Conservation (phyloP, 805 yeast species). For the Diddensiella transvaalensis region DNA sequence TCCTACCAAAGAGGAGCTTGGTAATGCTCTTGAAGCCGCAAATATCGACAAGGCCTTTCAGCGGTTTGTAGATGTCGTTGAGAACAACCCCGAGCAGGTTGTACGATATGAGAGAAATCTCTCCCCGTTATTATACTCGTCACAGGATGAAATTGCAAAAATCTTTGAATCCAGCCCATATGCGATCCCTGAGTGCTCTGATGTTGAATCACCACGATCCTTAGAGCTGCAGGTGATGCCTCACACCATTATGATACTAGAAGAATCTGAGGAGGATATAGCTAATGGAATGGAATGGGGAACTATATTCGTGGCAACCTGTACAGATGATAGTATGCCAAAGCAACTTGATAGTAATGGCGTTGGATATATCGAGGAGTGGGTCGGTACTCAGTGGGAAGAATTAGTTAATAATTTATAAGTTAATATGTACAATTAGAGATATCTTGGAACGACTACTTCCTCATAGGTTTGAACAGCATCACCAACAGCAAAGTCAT, state of each 20-base stretch:
- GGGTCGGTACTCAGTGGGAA: constrained; percentile 88
- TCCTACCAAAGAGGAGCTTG: constrained; percentile 15
- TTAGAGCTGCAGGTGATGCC: constrained; percentile 96
- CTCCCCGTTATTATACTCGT: constrained; percentile 68
- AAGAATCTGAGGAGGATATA: constrained; percentile 45
- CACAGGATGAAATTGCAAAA: constrained; percentile 51
- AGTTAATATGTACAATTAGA: constrained; percentile 17
- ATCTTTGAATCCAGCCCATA: constrained; percentile 36
- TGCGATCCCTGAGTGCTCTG: constrained; percentile 58
- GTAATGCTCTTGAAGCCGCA: constrained; percentile 17
- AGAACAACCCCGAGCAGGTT: constrained; percentile 82
- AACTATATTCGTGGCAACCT: constrained; percentile 77
- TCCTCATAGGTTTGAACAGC: constrained; percentile 69
- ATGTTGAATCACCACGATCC: constrained; percentile 36
- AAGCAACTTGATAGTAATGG: constrained; percentile 53
- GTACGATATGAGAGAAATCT: constrained; percentile 71
- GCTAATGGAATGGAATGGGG: constrained; percentile 97
- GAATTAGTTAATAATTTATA: constrained; percentile 9
- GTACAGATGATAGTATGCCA: constrained; percentile 56
- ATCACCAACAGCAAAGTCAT: constrained; percentile 71
- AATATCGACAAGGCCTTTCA: constrained; percentile 73
- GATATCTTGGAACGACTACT: constrained; percentile 50
- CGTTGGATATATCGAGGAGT: constrained; percentile 80
- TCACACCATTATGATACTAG: constrained; percentile 79
- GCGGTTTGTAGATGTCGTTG: constrained; percentile 68